Evolutionary conservation across 2,329 filamentous ascomycete genomes (phyloP), one percentile per base, ranked within the genome.

Genomic region (Moelleriella libera): DNA sequence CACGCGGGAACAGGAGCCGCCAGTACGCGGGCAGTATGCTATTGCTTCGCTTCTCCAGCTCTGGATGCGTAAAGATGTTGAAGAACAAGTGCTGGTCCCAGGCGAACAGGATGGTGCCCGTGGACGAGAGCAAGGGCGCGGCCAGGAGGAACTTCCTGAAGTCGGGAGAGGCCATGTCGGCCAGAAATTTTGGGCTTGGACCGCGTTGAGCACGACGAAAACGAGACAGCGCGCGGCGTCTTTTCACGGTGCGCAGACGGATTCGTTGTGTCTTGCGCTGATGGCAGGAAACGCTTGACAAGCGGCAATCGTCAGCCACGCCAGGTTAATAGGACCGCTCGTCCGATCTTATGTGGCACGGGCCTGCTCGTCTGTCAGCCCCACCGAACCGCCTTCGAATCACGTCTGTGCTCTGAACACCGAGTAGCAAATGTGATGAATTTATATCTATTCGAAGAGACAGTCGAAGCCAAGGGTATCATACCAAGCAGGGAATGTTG

Each of bases 61-160:
- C 51, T 10, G 57, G 51, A 6, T 52, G 54, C 4, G 66, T 60
- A 49, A 72, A 54, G 53, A 60, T 54, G 45, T 55, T 52, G 41
- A 71, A 62, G 56, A 72, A 71, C 45, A 64, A 53, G 50, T 66
- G 61, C 51, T 71, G 68, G 57, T 72, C 68, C 41, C 60, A 58
- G 11, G 69, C 66, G 59, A 63, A 71, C 53, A 67, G 62, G 45
- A 74, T 61, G 0, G 69, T 65, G 53, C 64, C 64, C 2, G 70
- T 71, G 3, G 69, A 68, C n/a, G 68, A 68, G 52, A 74, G 52
- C 29, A 74, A 58, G 0, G 71, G 71, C 2, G 68, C 60, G 14
- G 69, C 54, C 43, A 71, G 64, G 34, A 74, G 60, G 41, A 57
- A 49, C 6, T 62, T 60, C 43, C 63, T 54, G 9, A 63, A 61